phyloP scores from a whole-genome alignment of 352 stramenopile species.

The Pythium rhizo-oryzae region DNA sequence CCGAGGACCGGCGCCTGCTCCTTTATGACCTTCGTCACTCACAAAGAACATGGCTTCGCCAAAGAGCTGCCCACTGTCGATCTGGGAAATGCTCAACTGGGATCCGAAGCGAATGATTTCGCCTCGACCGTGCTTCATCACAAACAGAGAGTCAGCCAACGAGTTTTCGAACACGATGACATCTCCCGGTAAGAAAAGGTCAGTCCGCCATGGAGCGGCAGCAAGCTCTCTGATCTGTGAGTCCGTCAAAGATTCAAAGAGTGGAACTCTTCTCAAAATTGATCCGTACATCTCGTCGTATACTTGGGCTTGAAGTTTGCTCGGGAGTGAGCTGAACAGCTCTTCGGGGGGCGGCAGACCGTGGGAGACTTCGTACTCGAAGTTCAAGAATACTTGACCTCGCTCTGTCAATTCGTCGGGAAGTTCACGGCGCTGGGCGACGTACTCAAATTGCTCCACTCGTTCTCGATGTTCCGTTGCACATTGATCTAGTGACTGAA shows the following conservation, averaged over 20 bases:
- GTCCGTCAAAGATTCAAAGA: slow-evolving; percentile 29
- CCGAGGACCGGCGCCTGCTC: neutral
- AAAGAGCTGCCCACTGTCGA: slow-evolving; percentile 31
- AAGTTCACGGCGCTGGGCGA: slow-evolving; percentile 24
- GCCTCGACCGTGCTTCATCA: slow-evolving; percentile 28
- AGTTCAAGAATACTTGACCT: slow-evolving; percentile 27
- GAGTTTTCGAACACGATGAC: slow-evolving; percentile 35
- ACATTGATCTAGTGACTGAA: slow-evolving; percentile 32
- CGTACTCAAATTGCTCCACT: slow-evolving; percentile 30
- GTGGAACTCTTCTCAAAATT: slow-evolving; percentile 23
- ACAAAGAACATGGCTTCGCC: slow-evolving; percentile 35
- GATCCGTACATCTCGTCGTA: slow-evolving; percentile 36
- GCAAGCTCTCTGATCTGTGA: slow-evolving; percentile 31
- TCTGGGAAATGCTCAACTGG: slow-evolving; percentile 17
- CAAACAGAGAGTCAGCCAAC: slow-evolving; percentile 24
- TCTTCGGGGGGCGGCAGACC: slow-evolving; percentile 29
- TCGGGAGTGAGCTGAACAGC: slow-evolving; percentile 28
- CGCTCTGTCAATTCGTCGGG: slow-evolving; percentile 21
- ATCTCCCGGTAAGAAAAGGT: slow-evolving; percentile 35
- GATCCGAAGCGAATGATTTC: slow-evolving; percentile 21
- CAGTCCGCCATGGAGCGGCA: slow-evolving; percentile 23
- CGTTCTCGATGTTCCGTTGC: slow-evolving; percentile 26
- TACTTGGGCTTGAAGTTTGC: slow-evolving; percentile 20
- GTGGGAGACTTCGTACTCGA: slow-evolving; percentile 32
- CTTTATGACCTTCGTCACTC: slow-evolving; percentile 1